These are phyloP conservation scores for Sherardia arvensis DNA, from an alignment of 257 asterid species.

Conservation along the genomic window DNA sequence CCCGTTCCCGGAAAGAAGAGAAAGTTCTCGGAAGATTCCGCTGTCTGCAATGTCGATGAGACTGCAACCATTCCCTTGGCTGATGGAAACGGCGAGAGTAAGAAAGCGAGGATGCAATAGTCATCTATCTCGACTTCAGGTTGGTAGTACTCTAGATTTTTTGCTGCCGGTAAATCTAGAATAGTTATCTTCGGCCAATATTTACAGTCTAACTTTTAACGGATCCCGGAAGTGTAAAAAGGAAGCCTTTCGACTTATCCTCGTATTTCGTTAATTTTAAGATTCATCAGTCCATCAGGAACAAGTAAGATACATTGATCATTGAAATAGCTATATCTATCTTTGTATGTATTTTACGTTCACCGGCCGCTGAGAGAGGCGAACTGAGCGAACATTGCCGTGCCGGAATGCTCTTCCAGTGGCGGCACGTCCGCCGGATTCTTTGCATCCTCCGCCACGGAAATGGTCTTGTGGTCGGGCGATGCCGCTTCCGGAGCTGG, in stretches of 20 bases:
- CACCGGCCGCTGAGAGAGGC: slow-evolving; percentile 62
- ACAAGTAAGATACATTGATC: background rate
- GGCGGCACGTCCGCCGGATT: slow-evolving; percentile 30
- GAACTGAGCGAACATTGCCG: slow-evolving; percentile 73
- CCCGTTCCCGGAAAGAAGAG: slow-evolving; percentile 54
- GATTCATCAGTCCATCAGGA: background rate
- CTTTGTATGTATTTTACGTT: slow-evolving; percentile 7
- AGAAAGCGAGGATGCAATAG: slow-evolving; percentile 41
- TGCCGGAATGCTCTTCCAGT: slow-evolving; percentile 67
- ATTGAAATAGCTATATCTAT: background rate
- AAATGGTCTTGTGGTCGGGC: slow-evolving; percentile 17
- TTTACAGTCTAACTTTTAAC: slow-evolving; percentile 2
- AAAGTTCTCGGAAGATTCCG: slow-evolving; percentile 35
- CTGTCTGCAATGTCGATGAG: slow-evolving; percentile 17
- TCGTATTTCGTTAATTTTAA: too few relatives aligned
- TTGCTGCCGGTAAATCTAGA: slow-evolving; percentile 27
- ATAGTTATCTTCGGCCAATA: slow-evolving; percentile 22
- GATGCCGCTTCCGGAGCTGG: slow-evolving; percentile 8
- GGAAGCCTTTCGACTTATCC: background rate
- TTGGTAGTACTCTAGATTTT: slow-evolving; percentile 34
- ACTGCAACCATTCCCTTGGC: slow-evolving; percentile 28
- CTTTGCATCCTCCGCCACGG: slow-evolving; percentile 17
- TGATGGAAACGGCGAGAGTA: slow-evolving; percentile 33
- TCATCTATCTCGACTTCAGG: too few relatives aligned
- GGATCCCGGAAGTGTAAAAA: background rate